Conservation (phyloP, 2,329 filamentous ascomycete genomes). For the Colletotrichum sp. region DNA sequence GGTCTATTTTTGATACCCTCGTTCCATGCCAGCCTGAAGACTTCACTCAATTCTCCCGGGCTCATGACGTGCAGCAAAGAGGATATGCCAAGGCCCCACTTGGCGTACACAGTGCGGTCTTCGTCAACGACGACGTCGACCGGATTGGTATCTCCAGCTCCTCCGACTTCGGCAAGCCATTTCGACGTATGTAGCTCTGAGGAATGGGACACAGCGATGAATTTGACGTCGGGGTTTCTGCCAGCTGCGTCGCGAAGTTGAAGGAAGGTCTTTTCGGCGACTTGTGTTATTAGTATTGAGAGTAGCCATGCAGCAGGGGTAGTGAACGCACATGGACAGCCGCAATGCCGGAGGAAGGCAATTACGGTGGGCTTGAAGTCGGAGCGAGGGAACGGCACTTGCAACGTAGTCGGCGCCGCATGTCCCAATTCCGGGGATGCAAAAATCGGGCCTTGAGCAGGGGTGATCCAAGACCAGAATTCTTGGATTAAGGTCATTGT, state of each 20-base stretch:
- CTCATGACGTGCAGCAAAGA: conserved; percentile 67
- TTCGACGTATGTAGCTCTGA: conserved; percentile 54
- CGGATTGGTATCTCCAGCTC: conserved; percentile 50
- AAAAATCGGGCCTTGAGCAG: neutral
- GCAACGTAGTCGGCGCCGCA: neutral
- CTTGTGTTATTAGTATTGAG: conserved; percentile 39
- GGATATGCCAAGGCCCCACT: conserved; percentile 69
- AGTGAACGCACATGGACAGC: conserved; percentile 69
- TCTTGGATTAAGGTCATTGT: conserved; percentile 9
- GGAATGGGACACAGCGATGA: conserved; percentile 68
- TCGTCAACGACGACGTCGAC: conserved; percentile 65
- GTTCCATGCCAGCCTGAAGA: conserved; percentile 60
- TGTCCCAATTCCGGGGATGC: neutral
- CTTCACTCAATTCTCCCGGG: conserved; percentile 61
- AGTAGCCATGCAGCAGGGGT: neutral
- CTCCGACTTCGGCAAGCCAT: conserved; percentile 62
- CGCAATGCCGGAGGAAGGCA: conserved; percentile 74
- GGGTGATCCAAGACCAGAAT: neutral
- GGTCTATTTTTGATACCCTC: conserved; percentile 71
- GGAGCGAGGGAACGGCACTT: conserved; percentile 54
- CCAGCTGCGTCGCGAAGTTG: conserved; percentile 56
- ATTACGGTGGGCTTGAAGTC: conserved; percentile 63
- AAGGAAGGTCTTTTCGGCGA: conserved; percentile 71
- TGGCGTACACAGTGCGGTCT: conserved; percentile 63
- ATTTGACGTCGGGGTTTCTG: conserved; percentile 54